Conservation (phyloP, 2,329 filamentous ascomycete species). For the Hypoxylon sp. region DNA sequence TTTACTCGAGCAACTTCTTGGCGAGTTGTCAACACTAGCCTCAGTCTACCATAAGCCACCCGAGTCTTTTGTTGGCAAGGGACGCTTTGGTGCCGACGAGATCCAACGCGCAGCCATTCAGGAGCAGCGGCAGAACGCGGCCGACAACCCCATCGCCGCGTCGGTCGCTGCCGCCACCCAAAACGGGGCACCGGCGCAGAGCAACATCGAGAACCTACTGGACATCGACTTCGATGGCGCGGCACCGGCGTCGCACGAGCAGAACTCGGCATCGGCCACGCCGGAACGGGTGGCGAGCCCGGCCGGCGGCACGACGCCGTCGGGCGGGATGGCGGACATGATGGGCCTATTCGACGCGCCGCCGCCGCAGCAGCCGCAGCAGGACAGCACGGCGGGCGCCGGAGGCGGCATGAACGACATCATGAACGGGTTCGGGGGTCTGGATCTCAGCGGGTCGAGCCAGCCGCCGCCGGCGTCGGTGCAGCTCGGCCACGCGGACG, state of each 20-base stretch:
- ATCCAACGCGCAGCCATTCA: conserved; percentile 96
- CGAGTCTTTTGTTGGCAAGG: conserved; percentile 96
- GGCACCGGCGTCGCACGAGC: conserved; percentile 84
- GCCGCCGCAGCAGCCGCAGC: conserved; percentile 63
- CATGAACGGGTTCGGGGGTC: conserved; percentile 84
- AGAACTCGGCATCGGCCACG: conserved; percentile 62
- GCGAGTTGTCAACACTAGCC: conserved; percentile 90
- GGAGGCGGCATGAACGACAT: conserved; percentile 69
- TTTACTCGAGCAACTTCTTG: conserved; percentile 87
- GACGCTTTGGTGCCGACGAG: conserved; percentile 90
- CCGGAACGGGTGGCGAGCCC: conserved; percentile 75
- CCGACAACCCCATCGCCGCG: conserved; percentile 92
- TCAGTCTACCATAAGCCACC: conserved; percentile 99
- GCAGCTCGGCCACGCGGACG: conserved; percentile 57
- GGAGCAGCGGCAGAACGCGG: conserved; percentile 90
- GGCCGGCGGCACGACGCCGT: conserved; percentile 46
- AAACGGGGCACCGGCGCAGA: conserved; percentile 64
- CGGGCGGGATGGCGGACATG: conserved; percentile 67
- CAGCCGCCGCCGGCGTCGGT: conserved; percentile 71
- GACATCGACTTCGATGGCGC: conserved; percentile 97
- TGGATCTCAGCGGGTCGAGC: conserved; percentile 74
- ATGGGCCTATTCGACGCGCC: conserved; percentile 76
- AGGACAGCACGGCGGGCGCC: conserved; percentile 52
- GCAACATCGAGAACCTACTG: conserved; percentile 90
- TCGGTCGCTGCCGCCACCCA: conserved; percentile 76